phyloP scores from a whole-genome alignment of 805 yeast genomes.

The Clavispora fructus region DNA sequence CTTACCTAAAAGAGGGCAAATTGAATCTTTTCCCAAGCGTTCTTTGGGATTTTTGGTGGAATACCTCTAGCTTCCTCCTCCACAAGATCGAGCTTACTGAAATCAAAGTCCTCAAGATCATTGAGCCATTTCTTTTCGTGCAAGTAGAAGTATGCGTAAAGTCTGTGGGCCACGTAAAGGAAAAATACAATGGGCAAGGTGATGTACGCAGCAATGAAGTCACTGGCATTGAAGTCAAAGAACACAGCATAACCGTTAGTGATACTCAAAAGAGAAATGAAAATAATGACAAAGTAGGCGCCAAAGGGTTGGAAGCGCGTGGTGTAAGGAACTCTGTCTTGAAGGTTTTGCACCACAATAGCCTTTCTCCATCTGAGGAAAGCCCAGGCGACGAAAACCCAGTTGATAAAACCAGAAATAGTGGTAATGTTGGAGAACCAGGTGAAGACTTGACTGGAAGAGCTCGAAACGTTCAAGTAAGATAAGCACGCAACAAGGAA shows the following conservation, averaged over 20 bases:
- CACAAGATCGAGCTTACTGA: conserved; percentile 54
- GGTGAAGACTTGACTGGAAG: conserved; percentile 49
- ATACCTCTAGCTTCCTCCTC: conserved; percentile 47
- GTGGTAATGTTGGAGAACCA: conserved; percentile 67
- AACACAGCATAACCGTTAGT: conserved; percentile 75
- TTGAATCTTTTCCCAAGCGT: conserved; percentile 41
- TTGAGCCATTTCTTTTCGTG: conserved; percentile 34
- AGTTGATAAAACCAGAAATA: conserved; percentile 60
- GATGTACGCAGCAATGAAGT: conserved; percentile 69
- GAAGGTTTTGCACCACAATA: conserved; percentile 44
- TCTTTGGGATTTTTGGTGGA: conserved; percentile 35
- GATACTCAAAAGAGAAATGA: conserved; percentile 49
- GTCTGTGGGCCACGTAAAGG: conserved; percentile 55
- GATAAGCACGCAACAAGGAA: conserved; percentile 42
- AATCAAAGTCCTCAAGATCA: conserved; percentile 55
- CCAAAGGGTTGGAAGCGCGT: conserved; percentile 54
- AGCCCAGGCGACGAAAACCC: conserved; percentile 51
- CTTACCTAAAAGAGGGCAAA: conserved; percentile 35
- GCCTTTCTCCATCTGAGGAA: conserved; percentile 65
- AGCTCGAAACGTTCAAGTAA: conserved; percentile 49
- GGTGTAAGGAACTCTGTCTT: conserved; percentile 54
- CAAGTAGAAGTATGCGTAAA: conserved; percentile 29
- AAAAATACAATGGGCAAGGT: conserved; percentile 53
- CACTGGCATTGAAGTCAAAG: conserved; percentile 49
- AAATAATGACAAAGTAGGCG: conserved; percentile 47